Evolutionary conservation across 805 yeast genomes (phyloP).

Genomic region (Scheffersomyces ergatensis): DNA sequence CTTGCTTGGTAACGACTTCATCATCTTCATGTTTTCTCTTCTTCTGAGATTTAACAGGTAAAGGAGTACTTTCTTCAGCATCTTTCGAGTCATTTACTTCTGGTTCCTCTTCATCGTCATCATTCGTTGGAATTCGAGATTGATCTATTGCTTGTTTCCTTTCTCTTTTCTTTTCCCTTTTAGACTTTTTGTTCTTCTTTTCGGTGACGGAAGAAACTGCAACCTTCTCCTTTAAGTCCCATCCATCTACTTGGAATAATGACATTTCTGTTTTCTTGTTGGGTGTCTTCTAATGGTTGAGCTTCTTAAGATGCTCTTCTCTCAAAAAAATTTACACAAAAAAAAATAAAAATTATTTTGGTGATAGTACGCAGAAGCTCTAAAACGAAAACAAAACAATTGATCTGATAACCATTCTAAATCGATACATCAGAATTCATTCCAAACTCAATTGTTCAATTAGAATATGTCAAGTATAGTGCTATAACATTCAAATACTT

Average conservation of each 20-base stretch:
- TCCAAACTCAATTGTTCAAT: too few relatives aligned
- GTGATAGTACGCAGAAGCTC: too few relatives aligned
- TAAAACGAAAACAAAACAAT: too few relatives aligned
- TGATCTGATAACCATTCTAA: too few relatives aligned
- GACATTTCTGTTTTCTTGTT: too few relatives aligned
- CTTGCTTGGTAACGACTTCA: conserved; percentile 8
- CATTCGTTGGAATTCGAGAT: conserved; percentile 1
- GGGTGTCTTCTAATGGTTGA: too few relatives aligned
- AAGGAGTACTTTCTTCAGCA: conserved; percentile 3
- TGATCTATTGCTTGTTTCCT: conserved; percentile 7
- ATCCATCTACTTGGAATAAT: conserved; percentile 77
- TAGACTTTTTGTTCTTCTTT: conserved; percentile 26
- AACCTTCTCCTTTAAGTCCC: conserved; percentile 63
- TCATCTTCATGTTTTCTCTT: conserved; percentile 7
- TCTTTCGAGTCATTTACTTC: conserved; percentile 5
- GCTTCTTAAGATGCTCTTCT: conserved; percentile 1
- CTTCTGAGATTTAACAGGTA: conserved; percentile 7
- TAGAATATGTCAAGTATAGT: too few relatives aligned
- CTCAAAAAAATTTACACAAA: not conserved
- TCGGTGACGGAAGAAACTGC: conserved; percentile 39
- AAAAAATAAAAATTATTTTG: not conserved
- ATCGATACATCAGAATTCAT: too few relatives aligned
- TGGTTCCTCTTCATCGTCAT: conserved; percentile 1
- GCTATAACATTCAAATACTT: too few relatives aligned
- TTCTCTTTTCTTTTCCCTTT: conserved; percentile 17